Base-by-base conservation (phyloP, 2,329 filamentous ascomycete genomes). In the Botryotinia convoluta region DNA sequence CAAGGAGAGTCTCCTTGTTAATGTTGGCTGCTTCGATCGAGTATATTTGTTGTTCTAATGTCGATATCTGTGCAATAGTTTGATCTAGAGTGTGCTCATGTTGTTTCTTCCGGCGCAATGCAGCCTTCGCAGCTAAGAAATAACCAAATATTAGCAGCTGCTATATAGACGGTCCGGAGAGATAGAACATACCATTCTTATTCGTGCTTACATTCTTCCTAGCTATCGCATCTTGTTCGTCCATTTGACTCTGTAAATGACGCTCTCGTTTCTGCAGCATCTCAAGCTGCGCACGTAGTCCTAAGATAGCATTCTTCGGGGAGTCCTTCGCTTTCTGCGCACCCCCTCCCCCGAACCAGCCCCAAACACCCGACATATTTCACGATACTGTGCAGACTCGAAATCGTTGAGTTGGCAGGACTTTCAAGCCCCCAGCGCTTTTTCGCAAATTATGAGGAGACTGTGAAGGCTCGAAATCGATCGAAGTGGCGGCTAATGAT, bases 11-110 rank as follows among this genome's bases (percentile, higher is more conserved):
- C 86, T 98, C 95, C 84, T 95, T 91, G 87, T 99, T 99, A 86
- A 99, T 98, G 83, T 98, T 99, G 75, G 96, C 96, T 65, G 95
- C 94, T 84, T 99, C 96, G 85, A 99, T 98, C 74, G 93, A 92
- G 83, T 96, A 96, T 81, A 98, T 97, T 83, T 99, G 94, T 81
- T 95, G 92, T 83, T 99, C 96, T 62, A 99, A 87, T 35, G 96
- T 97, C 79, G 91, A 90, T 81, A 98, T 97, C 84, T 98, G 95
- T 45, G 92, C 90, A 74, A 90, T 88, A 1, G 95, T 98, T 84
- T 98, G 95, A 78, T 97, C 94, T 74, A 98, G 89, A 73, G 93
- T 93, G 83, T 95, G 92, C 83, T 98, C 94, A 80, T 96, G 93
- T 78, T 90, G 88, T 89, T 99, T 98, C 89, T 98, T 98, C 83